Evolutionary conservation across 768 basidiomycete genomes (phyloP).

Genomic region (Phlebiopsis flavidoalba): DNA sequence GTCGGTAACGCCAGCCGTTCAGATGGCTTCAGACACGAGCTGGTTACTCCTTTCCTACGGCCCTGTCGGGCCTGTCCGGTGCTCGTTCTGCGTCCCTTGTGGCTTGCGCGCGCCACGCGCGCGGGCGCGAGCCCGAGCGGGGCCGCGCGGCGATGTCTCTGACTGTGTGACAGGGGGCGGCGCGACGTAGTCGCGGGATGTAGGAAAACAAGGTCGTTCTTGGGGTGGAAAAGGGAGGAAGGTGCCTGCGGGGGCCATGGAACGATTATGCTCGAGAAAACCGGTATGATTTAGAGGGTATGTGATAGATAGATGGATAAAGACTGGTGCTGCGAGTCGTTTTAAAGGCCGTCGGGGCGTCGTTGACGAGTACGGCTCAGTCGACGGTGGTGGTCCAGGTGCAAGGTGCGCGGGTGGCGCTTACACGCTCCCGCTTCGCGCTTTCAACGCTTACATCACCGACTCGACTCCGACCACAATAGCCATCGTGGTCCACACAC

Average conservation of each 20-base stretch:
- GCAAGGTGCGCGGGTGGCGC: constrained; percentile 30
- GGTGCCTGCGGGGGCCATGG: constrained; percentile 5
- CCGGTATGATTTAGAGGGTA: not conserved
- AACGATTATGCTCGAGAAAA: not conserved
- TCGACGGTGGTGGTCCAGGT: constrained; percentile 33
- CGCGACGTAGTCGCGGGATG: not conserved
- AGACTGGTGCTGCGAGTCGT: not conserved
- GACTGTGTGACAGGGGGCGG: not conserved
- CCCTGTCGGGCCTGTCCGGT: constrained; percentile 55
- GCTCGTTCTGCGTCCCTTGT: constrained; percentile 49
- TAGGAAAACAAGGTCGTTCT: constrained; percentile 4
- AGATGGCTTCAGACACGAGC: constrained; percentile 73
- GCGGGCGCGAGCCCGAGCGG: not conserved
- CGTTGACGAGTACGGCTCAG: constrained; percentile 6
- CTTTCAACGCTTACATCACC: not conserved
- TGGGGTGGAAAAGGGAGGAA: constrained; percentile 10
- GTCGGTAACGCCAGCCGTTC: constrained; percentile 88
- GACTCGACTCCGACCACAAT: not conserved
- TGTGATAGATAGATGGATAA: not conserved
- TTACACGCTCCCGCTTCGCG: not conserved
- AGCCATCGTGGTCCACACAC: not conserved
- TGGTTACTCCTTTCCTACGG: constrained; percentile 72
- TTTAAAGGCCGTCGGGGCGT: not conserved
- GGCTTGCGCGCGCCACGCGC: constrained; percentile 8
- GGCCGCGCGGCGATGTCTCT: not conserved